These are phyloP conservation scores for Leccinum truebloodii DNA, from an alignment of 768 basidiomycete species.

Conservation along the genomic window DNA sequence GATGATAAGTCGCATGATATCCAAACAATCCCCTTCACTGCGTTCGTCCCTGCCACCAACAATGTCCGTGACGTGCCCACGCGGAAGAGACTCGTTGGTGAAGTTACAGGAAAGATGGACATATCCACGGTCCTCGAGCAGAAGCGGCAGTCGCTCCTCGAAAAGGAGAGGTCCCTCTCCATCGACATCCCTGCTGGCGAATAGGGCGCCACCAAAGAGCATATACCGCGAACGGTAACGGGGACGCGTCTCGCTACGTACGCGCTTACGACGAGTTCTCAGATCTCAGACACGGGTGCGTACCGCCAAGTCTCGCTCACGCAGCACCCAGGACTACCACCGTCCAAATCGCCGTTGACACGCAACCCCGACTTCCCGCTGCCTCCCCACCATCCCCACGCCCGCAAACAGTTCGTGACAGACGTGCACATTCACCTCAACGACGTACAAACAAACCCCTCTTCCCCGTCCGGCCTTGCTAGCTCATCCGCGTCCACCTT, in stretches of 20 bases:
- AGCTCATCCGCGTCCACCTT: slow-evolving; percentile 49
- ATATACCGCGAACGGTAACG: slow-evolving; percentile 4
- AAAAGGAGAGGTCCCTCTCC: slow-evolving; percentile 59
- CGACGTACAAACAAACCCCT: slow-evolving; percentile 23
- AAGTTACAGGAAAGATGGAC: slow-evolving; percentile 35
- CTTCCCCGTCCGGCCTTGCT: slow-evolving; percentile 24
- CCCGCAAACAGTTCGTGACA: slow-evolving; percentile 68
- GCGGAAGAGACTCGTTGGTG: slow-evolving; percentile 61
- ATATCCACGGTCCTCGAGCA: slow-evolving; percentile 54
- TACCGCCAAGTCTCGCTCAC: slow-evolving; percentile 12
- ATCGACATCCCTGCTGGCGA: slow-evolving; percentile 60
- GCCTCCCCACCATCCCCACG: slow-evolving; percentile 69
- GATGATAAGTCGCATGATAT: no score
- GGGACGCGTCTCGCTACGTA: slow-evolving; percentile 26
- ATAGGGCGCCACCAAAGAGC: slow-evolving; percentile 20
- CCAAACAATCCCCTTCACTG: slow-evolving; percentile 9
- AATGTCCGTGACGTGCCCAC: slow-evolving; percentile 35
- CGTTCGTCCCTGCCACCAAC: slow-evolving; percentile 17
- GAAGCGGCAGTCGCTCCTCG: slow-evolving; percentile 51
- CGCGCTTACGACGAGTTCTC: slow-evolving; percentile 35
- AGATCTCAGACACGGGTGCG: slow-evolving; percentile 20
- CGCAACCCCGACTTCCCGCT: slow-evolving; percentile 55
- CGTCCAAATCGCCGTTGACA: slow-evolving; percentile 35
- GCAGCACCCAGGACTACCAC: slow-evolving; percentile 2
- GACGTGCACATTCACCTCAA: slow-evolving; percentile 47